Evolutionary conservation across 2,329 filamentous ascomycete genomes (phyloP).

Genomic region (Verticillium dahliae): DNA sequence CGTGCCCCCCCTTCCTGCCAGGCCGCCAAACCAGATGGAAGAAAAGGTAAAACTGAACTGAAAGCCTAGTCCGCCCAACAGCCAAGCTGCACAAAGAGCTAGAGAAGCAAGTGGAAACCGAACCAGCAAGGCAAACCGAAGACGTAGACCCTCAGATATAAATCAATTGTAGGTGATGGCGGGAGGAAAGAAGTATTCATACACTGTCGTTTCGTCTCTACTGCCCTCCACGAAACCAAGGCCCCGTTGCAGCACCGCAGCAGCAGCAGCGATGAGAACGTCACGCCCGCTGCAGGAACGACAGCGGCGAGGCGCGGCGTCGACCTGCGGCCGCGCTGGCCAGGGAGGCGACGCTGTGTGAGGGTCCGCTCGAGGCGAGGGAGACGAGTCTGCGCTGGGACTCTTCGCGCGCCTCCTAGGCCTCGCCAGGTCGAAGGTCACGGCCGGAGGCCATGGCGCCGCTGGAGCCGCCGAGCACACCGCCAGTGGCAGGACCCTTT

Average conservation of each 20-base stretch:
- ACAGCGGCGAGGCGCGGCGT: neutral
- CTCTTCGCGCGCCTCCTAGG: constrained; percentile 27
- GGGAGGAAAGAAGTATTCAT: neutral
- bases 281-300: neutral
- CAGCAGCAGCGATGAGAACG: neutral
- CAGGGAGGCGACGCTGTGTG: neutral
- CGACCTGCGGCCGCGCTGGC: neutral
- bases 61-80: neutral
- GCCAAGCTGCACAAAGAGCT: neutral
- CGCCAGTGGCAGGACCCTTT: constrained; percentile 19
- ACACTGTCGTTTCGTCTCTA: neutral
- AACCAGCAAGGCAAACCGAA: neutral
- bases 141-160: neutral
- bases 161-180: neutral
- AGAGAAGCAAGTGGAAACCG: neutral
- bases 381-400: constrained; percentile 7
- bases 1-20: neutral
- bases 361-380: neutral
- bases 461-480: constrained; percentile 32
- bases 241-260: neutral
- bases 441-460: constrained; percentile 49
- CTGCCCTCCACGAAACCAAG: neutral
- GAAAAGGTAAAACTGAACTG: neutral
- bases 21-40: neutral
- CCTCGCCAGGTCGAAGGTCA: constrained; percentile 39